Conservation (phyloP, 2,329 filamentous ascomycete species). For the Talaromyces sp. region DNA sequence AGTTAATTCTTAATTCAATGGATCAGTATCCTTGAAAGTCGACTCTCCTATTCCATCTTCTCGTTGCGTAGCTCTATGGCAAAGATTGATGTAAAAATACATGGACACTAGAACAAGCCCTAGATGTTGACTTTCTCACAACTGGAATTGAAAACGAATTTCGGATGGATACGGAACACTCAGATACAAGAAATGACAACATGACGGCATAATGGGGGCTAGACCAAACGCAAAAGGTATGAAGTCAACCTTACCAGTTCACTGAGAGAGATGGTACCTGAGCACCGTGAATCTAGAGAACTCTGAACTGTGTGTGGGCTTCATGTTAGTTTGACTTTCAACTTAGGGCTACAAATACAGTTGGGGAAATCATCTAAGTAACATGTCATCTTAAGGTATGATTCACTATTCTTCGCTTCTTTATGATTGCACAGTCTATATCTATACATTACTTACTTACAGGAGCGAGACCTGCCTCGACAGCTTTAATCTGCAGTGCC, state of each 20-base stretch:
- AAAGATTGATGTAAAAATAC: too few species aligned
- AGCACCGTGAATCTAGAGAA: neutral
- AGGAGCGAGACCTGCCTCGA: constrained; percentile 40
- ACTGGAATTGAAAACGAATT: neutral
- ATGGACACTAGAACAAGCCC: too few species aligned
- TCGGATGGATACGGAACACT: neutral
- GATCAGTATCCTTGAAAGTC: neutral
- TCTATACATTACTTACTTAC: constrained; percentile 5
- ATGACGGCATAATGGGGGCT: neutral
- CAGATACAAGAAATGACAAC: neutral
- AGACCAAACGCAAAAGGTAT: neutral
- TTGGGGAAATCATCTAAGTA: neutral
- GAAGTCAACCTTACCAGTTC: neutral
- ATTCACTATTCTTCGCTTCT: neutral
- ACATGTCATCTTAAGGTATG: neutral
- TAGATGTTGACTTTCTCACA: neutral
- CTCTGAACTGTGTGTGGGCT: neutral
- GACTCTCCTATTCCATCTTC: neutral
- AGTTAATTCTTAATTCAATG: neutral
- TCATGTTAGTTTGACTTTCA: neutral
- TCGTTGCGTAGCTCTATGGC: neutral
- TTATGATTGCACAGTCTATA: neutral
- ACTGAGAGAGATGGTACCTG: neutral
- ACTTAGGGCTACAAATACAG: neutral
- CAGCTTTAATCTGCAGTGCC: constrained; percentile 52